Conservation (phyloP, 192 early-diverging fungal species). For the Gonapodya sp. region DNA sequence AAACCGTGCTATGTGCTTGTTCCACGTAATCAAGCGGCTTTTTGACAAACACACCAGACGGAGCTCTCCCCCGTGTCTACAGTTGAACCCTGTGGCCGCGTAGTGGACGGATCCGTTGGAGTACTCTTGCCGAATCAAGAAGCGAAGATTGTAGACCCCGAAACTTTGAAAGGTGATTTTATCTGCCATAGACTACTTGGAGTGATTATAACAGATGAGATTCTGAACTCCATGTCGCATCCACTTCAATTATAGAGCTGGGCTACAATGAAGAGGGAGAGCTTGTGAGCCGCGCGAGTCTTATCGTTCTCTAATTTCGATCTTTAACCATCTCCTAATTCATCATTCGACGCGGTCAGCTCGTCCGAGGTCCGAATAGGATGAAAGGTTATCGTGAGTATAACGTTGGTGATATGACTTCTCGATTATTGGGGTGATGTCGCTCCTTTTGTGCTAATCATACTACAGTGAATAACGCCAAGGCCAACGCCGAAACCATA, state of each 20-base stretch:
- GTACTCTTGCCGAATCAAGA: slow-evolving; percentile 5
- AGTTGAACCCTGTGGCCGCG: background rate
- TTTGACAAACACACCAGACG: background rate
- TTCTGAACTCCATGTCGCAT: too few relatives aligned
- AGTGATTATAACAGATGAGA: too few relatives aligned
- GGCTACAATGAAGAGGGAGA: slow-evolving; percentile 2
- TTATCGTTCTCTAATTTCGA: too few relatives aligned
- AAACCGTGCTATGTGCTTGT: too few relatives aligned
- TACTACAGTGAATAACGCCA: background rate
- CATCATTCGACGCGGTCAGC: background rate
- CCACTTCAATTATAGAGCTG: background rate
- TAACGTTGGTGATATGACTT: background rate
- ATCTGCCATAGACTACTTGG: too few relatives aligned
- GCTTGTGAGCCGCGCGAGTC: background rate
- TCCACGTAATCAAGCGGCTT: too few relatives aligned
- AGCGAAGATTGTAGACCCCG: background rate
- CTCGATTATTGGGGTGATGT: background rate
- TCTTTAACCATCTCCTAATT: too few relatives aligned
- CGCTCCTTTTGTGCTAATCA: background rate
- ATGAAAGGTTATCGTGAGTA: slow-evolving; percentile 8
- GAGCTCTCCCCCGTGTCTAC: slow-evolving; percentile 8
- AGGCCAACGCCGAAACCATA: background rate
- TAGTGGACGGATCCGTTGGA: background rate
- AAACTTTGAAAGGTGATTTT: background rate
- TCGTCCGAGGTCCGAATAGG: slow-evolving; percentile 6